phyloP scores from a whole-genome alignment of 192 early-diverging fungal genomes.

The Coemansia reversa region DNA sequence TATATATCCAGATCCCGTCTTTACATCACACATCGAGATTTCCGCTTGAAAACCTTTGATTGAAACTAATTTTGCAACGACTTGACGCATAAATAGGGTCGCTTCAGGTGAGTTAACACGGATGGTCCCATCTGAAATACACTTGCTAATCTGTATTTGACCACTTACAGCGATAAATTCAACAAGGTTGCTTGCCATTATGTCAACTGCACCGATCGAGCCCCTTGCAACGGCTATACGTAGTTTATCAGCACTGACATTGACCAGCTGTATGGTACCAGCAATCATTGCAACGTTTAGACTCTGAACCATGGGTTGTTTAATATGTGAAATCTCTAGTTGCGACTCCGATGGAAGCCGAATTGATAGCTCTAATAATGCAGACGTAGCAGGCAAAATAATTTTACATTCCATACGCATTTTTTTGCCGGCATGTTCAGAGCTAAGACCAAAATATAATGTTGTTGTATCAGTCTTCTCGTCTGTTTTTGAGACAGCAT shows the following conservation, averaged over 20 bases:
- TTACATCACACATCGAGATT: neutral
- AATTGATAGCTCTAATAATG: conserved; percentile 6
- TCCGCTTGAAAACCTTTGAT: neutral
- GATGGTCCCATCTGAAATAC: conserved; percentile 8
- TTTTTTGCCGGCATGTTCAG: neutral
- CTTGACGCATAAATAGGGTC: neutral
- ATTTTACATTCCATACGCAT: conserved; percentile 10
- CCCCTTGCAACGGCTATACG: conserved; percentile 32
- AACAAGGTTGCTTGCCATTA: neutral
- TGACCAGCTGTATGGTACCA: conserved; percentile 9
- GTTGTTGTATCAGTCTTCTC: neutral
- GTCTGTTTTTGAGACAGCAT: neutral
- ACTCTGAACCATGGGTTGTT: neutral
- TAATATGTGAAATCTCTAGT: conserved; percentile 8
- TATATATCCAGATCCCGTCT: neutral
- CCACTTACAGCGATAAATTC: conserved; percentile 29
- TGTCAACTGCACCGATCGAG: conserved; percentile 4
- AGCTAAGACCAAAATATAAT: neutral
- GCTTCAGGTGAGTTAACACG: conserved; percentile 19
- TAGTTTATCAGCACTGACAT: conserved; percentile 1
- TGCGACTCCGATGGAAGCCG: conserved; percentile 28
- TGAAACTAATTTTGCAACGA: neutral
- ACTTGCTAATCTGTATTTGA: conserved; percentile 7
- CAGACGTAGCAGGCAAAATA: neutral
- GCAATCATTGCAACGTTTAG: conserved; percentile 31